phyloP scores from a whole-genome alignment of 495 filamentous ascomycete genomes.

The Talaromyces adpressus region DNA sequence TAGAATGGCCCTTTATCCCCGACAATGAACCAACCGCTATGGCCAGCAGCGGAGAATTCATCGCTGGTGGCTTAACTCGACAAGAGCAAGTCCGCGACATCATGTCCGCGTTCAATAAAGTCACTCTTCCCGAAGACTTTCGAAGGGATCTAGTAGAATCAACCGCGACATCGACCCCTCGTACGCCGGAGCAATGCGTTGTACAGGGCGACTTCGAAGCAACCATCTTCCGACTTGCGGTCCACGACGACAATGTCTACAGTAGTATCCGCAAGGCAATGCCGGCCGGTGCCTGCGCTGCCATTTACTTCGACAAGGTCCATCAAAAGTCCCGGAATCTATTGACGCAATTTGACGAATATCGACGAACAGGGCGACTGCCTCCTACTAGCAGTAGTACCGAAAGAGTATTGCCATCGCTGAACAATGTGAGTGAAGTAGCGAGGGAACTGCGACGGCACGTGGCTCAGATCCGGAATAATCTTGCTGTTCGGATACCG shows the following conservation, averaged over 20 bases:
- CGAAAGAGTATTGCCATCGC: slow-evolving; percentile 17
- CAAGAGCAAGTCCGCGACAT: slow-evolving; percentile 40
- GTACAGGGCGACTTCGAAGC: slow-evolving; percentile 43
- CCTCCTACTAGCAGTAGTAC: background rate
- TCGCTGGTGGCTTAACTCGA: slow-evolving; percentile 26
- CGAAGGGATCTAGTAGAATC: slow-evolving; percentile 30
- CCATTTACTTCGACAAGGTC: slow-evolving; percentile 42
- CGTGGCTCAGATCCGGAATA: slow-evolving; percentile 28
- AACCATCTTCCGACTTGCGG: slow-evolving; percentile 44
- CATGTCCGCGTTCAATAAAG: slow-evolving; percentile 39
- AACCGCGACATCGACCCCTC: slow-evolving; percentile 7
- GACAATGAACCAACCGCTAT: background rate
- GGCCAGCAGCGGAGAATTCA: slow-evolving; percentile 16
- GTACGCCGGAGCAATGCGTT: slow-evolving; percentile 36
- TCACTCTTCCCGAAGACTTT: slow-evolving; percentile 39
- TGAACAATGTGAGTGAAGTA: slow-evolving; percentile 24
- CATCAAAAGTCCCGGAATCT: slow-evolving; percentile 29
- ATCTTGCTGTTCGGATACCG: slow-evolving; percentile 29
- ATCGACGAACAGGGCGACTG: slow-evolving; percentile 29
- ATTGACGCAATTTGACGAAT: slow-evolving; percentile 35
- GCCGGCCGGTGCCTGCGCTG: slow-evolving; percentile 38
- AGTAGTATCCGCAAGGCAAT: slow-evolving; percentile 39
- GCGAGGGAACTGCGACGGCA: slow-evolving; percentile 25
- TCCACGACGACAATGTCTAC: slow-evolving; percentile 40
- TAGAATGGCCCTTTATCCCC: slow-evolving; percentile 32